Base-by-base conservation (phyloP, 306 rosid genomes). In the Quercus glauca region DNA sequence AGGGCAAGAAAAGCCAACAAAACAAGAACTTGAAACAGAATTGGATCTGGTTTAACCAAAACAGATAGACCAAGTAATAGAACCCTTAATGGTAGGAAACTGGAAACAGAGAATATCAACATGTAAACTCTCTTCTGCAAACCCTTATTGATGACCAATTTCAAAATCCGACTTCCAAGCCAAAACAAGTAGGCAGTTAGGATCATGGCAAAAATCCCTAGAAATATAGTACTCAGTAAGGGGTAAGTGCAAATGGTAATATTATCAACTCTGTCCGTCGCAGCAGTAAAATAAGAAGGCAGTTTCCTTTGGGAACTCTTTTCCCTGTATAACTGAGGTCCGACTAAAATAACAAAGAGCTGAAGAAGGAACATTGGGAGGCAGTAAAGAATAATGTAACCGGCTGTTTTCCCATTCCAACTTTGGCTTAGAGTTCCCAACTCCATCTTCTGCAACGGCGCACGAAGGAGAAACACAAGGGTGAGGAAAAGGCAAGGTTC, bases 401-500 rank as follows among this genome's bases (percentile, higher is more conserved):
- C 96, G 15, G 82, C 91, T 73, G 97, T 95, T 85, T 81, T 92
- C 76, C 86, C 71, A 82, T 92, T 95, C 98, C 99, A 90, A 69
- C 85, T 85, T 77, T 76, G 84, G 86, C 92, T 87, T 81, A 95
- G 88, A 84, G 90, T 92, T 63, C 97, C 99, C 0, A 91, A 85
- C 76, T 92, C 97, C 91, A 86, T 80, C 57, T 57, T 79, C 84
- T 92, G 98, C 57, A 95, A 86, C 29, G 99, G 94, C 1, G 98
- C 99, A 15, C 98, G 97, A 73, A 95, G 96, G 55, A 95, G 96
- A 86, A 92, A 92, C 81, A 91, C 91, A 3, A 95, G 88, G 3
- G 98, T 95, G 85, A 95, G 96, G 83, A 95, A 92, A 76, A 95
- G 91, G 88, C 98, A 95, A 57, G 99, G 99, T 82, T 95, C 99